Base-by-base conservation (phyloP, 139 green algal genomes). In the Tetratostichococcus sp. region DNA sequence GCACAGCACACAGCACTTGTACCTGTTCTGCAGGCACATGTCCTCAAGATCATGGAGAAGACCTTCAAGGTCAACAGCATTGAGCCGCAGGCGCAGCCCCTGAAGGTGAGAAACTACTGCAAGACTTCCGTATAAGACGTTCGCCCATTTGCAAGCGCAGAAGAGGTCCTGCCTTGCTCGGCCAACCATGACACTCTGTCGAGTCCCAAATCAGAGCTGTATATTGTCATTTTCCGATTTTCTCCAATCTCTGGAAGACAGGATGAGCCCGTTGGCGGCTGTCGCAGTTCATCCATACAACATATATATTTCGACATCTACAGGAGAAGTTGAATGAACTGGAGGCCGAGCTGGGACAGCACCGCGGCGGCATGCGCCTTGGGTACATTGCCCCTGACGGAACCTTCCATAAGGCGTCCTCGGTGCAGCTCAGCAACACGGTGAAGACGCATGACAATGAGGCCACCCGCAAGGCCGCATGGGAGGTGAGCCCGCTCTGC, bases 11-110 rank as follows among this genome's bases (percentile, higher is more conserved):
- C n/a, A n/a, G n/a, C n/a, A n/a, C n/a, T n/a, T n/a, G n/a, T n/a
- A n/a, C n/a, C n/a, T n/a, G n/a, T n/a, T n/a, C n/a, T n/a, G n/a
- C 80, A 90, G 80, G 28, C 57, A 25, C 78, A 85, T 30, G 85
- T 90, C 16, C 81, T 95, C 39, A 33, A 39, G 0, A 85, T 91
- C 65, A 83, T 93, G 73, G 84, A 92, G 82, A 86, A 87, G 73
- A 94, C 90, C 19, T 88, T 92, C 73, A 75, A 43, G 35, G 87
- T 80, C 78, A 91, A 93, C 85, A 90, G 92, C 75, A 87, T 80
- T 0, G 85, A 92, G 72, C 78, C 88, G 69, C 77, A 74, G 21
- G 82, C 80, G 0, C 80, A 67, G 19, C 77, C 31, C 2, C 71
- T 91, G 8, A 91, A 91, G 80, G 84, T 87, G 50, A 76, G 26